Evolutionary conservation across 2,329 filamentous ascomycete genomes (phyloP).

Genomic region (Neonectria punicea): DNA sequence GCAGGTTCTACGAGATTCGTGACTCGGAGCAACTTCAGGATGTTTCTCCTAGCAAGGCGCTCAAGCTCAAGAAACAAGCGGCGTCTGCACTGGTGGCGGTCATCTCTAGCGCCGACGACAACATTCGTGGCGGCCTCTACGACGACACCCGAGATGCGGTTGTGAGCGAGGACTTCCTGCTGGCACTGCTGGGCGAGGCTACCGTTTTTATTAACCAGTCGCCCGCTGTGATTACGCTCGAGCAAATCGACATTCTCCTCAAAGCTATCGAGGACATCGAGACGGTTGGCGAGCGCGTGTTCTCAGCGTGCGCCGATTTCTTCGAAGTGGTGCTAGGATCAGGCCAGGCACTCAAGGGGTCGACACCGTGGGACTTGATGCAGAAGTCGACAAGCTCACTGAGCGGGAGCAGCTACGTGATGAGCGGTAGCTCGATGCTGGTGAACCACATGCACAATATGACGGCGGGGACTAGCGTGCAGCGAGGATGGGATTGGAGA

Average conservation of each 20-base stretch:
- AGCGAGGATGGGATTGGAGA: conserved; percentile 82
- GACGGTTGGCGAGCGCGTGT: conserved; percentile 78
- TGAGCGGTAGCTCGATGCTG: conserved; percentile 80
- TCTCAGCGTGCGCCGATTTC: conserved; percentile 80
- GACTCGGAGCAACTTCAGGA: conserved; percentile 60
- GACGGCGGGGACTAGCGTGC: conserved; percentile 61
- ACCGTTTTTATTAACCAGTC: conserved; percentile 77
- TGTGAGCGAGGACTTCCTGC: conserved; percentile 86
- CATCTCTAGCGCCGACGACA: conserved; percentile 86
- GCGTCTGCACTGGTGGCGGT: conserved; percentile 82
- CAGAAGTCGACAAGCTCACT: conserved; percentile 65
- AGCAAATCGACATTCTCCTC: conserved; percentile 79
- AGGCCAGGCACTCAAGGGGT: conserved; percentile 69
- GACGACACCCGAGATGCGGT: conserved; percentile 84
- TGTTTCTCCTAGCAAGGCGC: conserved; percentile 53
- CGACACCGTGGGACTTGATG: conserved; percentile 74
- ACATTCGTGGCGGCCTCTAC: conserved; percentile 90
- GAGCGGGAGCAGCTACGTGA: conserved; percentile 70
- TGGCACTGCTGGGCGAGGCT: conserved; percentile 85
- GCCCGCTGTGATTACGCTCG: conserved; percentile 67
- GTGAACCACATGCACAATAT: conserved; percentile 70
- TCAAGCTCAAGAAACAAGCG: conserved; percentile 73
- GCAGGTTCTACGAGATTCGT: conserved; percentile 89
- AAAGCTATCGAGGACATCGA: conserved; percentile 84
- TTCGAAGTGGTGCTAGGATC: conserved; percentile 80